Evolutionary conservation across 1,139 yeast genomes (phyloP), one percentile per base, ranked within the genome.

Genomic region (Zygosaccharomyces pseudobailii): DNA sequence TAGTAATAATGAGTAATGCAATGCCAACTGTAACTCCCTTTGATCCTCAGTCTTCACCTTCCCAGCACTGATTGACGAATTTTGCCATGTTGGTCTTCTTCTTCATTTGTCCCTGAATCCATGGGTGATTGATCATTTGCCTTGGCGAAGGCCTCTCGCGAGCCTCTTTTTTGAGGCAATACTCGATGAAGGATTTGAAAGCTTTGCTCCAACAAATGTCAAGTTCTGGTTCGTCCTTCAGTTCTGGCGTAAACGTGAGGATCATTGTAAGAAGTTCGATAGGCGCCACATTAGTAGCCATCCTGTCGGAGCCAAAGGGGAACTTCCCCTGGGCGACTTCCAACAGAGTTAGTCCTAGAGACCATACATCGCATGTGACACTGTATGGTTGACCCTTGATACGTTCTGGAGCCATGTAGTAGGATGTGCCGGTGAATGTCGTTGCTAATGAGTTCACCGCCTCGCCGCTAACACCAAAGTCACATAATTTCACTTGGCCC

Each of bases 391-490:
- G 90, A 30, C 97, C 97, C 71, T 87, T 87, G 40, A 92, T 89
- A 58, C 98, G 76, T 66, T 92, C 98, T 0, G 98, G 98, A 0
- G 97, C 97, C 98, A 92, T 92, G 67, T 92, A 92, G 65, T 87
- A 90, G 21, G 95, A 90, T 0, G 98, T 92, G 0, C 98, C 98
- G 0, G 96, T 94, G 63, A 90, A 92, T 0, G 98, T 92, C 0
- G 96, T 87, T 2, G 97, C 97, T 42, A 92, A 71, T 0, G 97
- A 88, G 65, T 90, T 85, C 22, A 90, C 97, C 10, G 92, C 96
- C 62, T 89, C 96, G 8, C 98, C 97, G 59, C 95, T 84, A 31
- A 92, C 98, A n/a, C 98, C 98, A 71, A 92, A 92, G 70, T 92
- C 98, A 70, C 98, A 92, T 41, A 92, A 72, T 65, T 92, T 92